A percentile compares a stretch with the other conserved stretches of the same genome.
These are phyloP conservation scores for Brassica hybrid DNA, from an alignment of 441 rosid genomes.

Conservation along the genomic window DNA sequence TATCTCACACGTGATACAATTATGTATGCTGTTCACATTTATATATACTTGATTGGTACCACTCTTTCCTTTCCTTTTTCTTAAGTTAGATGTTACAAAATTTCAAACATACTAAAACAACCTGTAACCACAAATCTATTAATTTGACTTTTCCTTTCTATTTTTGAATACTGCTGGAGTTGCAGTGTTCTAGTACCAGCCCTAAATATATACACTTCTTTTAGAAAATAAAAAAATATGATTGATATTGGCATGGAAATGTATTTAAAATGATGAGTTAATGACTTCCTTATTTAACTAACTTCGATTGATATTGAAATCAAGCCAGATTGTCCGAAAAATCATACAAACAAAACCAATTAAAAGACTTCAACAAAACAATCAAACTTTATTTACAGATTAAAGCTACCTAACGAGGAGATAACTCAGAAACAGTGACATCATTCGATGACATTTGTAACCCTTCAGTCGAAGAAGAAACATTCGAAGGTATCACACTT, in stretches of 20 bases:
- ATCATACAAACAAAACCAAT: constrained; percentile 3
- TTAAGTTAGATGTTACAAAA: neutral
- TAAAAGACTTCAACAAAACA: neutral
- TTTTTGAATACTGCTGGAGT: neutral
- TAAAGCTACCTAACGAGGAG: neutral
- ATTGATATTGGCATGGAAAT: neutral
- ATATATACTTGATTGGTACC: neutral
- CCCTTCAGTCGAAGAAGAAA: constrained; percentile 1
- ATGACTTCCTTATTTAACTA: neutral
- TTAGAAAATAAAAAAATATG: neutral
- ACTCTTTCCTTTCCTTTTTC: constrained; percentile 5
- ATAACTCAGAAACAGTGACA: constrained; percentile 6
- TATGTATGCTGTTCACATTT: neutral
- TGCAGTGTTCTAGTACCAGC: neutral
- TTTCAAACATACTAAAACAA: neutral
- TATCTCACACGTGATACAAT: neutral
- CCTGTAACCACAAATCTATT: neutral
- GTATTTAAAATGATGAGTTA: neutral
- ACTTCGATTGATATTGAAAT: neutral
- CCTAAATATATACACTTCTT: neutral
- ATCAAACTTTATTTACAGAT: neutral
- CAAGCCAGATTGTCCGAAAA: constrained; percentile 12
- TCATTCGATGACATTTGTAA: neutral
- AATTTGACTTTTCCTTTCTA: neutral
- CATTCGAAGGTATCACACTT: neutral